Evolutionary conservation across 768 basidiomycete species (phyloP), one percentile per base, ranked within the genome.

Genomic region (Collybia sp.): DNA sequence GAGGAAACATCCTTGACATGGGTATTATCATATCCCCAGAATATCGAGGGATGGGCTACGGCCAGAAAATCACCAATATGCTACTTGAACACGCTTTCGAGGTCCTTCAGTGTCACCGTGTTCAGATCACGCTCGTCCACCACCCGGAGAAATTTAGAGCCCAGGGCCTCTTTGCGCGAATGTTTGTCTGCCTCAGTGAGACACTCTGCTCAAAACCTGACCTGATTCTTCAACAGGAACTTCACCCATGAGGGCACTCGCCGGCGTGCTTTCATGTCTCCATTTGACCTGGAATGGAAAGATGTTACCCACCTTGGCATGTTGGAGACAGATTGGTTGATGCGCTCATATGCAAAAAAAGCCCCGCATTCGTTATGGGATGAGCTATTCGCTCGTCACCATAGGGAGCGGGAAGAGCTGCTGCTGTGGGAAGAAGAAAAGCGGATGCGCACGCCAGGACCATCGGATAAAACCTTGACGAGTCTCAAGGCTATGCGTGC

Each of bases 181-280:
- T 70, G 69, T 65, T 44, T 38, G 62, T 60, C 12, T 25, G 13
- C 2, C 31, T 30, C 12, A 43, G 25, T 39, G 33, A 15, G 3
- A 9, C 25, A 5, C 13, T 17, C 31, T 16, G 4, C 2, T 38
- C 9, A 31, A 31, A 38, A 11, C n/a, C 19, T 34, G 25, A 25
- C 39, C 18, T 52, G 33, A 35, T 30, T 16, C 38, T 20, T 15
- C 31, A 33, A 45, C 49, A 79, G 77, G 45, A 77, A 79, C 8
- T 85, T 88, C 55, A 59, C 60, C 6, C 76, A 81, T 48, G 85
- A 88, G 61, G 85, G 85, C 39, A 77, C 70, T 8, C 73, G 75
- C 36, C 75, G 83, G 30, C 71, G 77, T 37, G 70, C 77, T 0
- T 75, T 80, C 44, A 75, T 60, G 54, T 72, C 72, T 49, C 65